Percentiles rank a stretch among this genome's conserved stretches.
Evolutionary conservation across 1,284 basidiomycete genomes (phyloP).

Genomic region (Marasmius tenuissimus): DNA sequence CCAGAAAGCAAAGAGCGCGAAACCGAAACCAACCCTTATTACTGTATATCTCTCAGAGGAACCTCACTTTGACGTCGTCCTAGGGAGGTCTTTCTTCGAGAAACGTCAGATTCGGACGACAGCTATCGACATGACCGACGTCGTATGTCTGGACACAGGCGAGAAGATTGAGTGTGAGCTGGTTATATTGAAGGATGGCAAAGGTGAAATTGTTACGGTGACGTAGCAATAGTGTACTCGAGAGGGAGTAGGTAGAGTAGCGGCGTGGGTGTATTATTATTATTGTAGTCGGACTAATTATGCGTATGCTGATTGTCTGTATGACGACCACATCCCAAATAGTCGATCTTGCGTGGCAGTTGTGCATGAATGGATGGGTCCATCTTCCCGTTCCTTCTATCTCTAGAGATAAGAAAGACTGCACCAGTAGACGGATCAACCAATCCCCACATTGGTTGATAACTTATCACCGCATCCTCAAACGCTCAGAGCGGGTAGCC

Average conservation of each 20-base stretch:
- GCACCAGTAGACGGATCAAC: not conserved
- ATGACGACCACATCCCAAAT: not conserved
- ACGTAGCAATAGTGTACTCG: constrained; percentile 41
- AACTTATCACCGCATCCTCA: constrained; percentile 38
- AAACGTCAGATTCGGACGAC: constrained; percentile 83
- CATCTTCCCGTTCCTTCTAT: not conserved
- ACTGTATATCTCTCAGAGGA: constrained; percentile 88
- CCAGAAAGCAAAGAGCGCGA: constrained; percentile 7
- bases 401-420: not conserved
- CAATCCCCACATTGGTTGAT: not conserved
- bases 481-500: constrained; percentile 41
- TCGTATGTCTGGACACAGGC: constrained; percentile 94
- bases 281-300: not conserved
- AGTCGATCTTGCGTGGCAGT: not conserved
- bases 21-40: constrained; percentile 35
- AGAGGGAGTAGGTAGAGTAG: not conserved
- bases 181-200: constrained; percentile 85
- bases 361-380: not conserved
- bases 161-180: constrained; percentile 92
- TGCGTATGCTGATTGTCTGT: not conserved
- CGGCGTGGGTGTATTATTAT: not conserved
- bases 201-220: constrained; percentile 85
- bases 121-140: constrained; percentile 83
- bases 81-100: constrained; percentile 94
- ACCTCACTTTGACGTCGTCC: constrained; percentile 94